Percentiles rank a stretch among this genome's conserved stretches.
phyloP scores from a whole-genome alignment of 2,329 filamentous ascomycete species.

The Fusarium lyarnte region DNA sequence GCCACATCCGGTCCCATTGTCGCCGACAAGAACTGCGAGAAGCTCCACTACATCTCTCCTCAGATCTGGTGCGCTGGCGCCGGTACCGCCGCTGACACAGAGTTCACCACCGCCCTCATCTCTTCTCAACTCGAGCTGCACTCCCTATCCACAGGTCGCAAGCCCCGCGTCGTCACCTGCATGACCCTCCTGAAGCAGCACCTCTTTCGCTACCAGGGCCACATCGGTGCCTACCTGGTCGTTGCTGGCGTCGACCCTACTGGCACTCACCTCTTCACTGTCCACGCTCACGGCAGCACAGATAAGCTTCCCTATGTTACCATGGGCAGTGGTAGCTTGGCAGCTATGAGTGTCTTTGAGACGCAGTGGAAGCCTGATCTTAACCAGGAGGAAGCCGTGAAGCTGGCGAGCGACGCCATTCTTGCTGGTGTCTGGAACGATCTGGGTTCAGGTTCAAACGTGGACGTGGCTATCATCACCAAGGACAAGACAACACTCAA shows the following conservation, averaged over 20 bases:
- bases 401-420: slow-evolving; percentile 86
- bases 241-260: slow-evolving; percentile 97
- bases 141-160: slow-evolving; percentile 93
- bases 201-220: slow-evolving; percentile 96
- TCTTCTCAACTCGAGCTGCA: slow-evolving; percentile 99
- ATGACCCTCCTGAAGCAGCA: slow-evolving; percentile 99
- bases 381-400: slow-evolving; percentile 82
- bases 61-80: slow-evolving; percentile 99
- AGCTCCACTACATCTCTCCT: slow-evolving; percentile 97
- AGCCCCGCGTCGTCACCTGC: slow-evolving; percentile 96
- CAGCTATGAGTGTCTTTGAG: slow-evolving; percentile 98
- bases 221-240: slow-evolving; percentile 98
- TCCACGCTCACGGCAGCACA: slow-evolving; percentile 97
- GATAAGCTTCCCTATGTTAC: slow-evolving; percentile 99
- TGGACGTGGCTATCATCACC: slow-evolving; percentile 96
- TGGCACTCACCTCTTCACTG: slow-evolving; percentile 93
- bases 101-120: slow-evolving; percentile 98
- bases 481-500: slow-evolving; percentile 93
- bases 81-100: slow-evolving; percentile 96
- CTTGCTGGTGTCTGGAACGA: slow-evolving; percentile 99
- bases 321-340: slow-evolving; percentile 95
- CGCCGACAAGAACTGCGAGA: slow-evolving; percentile 99
- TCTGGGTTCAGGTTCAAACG: slow-evolving; percentile 94
- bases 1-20: slow-evolving; percentile 98
- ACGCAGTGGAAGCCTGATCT: slow-evolving; percentile 88